Evolutionary conservation across 495 filamentous ascomycete genomes (phyloP).

Genomic region (Lichenothelia convexa): DNA sequence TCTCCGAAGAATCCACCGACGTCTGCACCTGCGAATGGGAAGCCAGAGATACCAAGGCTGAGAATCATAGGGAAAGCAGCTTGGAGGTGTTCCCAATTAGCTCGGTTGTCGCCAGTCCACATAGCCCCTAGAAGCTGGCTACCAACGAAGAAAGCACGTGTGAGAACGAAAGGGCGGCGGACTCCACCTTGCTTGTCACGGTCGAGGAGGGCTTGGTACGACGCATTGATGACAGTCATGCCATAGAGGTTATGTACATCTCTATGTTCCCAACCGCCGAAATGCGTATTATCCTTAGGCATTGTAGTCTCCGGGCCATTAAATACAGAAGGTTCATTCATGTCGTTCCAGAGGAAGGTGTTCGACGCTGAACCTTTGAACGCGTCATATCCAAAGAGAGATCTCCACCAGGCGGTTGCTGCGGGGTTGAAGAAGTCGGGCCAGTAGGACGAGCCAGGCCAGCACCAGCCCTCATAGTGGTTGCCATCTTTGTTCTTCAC

Average conservation of each 20-base stretch:
- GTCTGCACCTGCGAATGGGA: constrained; percentile 87
- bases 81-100: constrained; percentile 76
- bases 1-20: constrained; percentile 98
- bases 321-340: constrained; percentile 98
- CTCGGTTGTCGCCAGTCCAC: constrained; percentile 98
- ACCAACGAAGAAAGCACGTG: constrained; percentile 77
- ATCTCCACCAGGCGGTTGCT: constrained; percentile 72
- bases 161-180: constrained; percentile 81
- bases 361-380: constrained; percentile 73
- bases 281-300: constrained; percentile 92
- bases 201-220: constrained; percentile 61
- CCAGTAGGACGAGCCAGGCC: constrained; percentile 94
- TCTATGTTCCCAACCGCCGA: constrained; percentile 87
- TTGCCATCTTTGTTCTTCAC: constrained; percentile 79
- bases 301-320: constrained; percentile 94
- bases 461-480: constrained; percentile 91
- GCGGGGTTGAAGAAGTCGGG: constrained; percentile 85
- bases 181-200: constrained; percentile 37
- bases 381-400: constrained; percentile 65
- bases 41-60: constrained; percentile 77
- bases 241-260: constrained; percentile 93
- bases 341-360: constrained; percentile 95
- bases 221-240: constrained; percentile 84
- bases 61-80: constrained; percentile 82
- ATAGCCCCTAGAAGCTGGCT: constrained; percentile 80